Conservation (phyloP, 805 yeast species). For the Spathaspora hagerdaliae region DNA sequence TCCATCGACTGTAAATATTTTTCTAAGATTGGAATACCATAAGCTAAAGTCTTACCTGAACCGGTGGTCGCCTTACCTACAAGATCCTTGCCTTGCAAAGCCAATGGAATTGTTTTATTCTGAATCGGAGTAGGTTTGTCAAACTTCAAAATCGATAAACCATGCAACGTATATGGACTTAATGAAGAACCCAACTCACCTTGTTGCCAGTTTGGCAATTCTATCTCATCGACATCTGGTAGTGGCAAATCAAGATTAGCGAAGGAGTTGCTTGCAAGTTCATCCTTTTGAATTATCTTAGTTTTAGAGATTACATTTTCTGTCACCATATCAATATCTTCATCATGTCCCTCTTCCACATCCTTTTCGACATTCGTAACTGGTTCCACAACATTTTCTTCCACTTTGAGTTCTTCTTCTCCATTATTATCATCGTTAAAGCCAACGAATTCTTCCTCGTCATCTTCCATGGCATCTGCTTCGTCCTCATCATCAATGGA, state of each 20-base stretch:
- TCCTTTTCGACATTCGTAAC: conserved; percentile 9
- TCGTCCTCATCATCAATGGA: conserved; percentile 12
- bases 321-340: not conserved
- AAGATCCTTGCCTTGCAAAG: conserved; percentile 71
- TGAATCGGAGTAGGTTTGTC: conserved; percentile 82
- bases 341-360: conserved; percentile 1
- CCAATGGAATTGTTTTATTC: conserved; percentile 65
- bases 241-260: conserved; percentile 19
- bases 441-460: conserved; percentile 25
- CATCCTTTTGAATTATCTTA: conserved; percentile 1
- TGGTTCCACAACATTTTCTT: conserved; percentile 12
- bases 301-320: not conserved
- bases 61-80: conserved; percentile 98
- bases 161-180: conserved; percentile 57
- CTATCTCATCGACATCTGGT: conserved; percentile 34
- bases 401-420: conserved; percentile 14
- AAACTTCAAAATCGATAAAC: conserved; percentile 57
- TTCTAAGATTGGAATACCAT: conserved; percentile 88
- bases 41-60: conserved; percentile 95
- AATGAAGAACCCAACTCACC: conserved; percentile 39
- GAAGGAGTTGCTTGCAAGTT: conserved; percentile 22
- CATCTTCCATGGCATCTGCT: conserved; percentile 18
- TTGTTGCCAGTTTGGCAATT: conserved; percentile 60
- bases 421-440: conserved; percentile 19
- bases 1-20: conserved; percentile 36